Percentiles rank a stretch among this genome's conserved stretches.
Evolutionary conservation across 768 basidiomycete genomes (phyloP).

Genomic region (Clitopilus passeckerianus): DNA sequence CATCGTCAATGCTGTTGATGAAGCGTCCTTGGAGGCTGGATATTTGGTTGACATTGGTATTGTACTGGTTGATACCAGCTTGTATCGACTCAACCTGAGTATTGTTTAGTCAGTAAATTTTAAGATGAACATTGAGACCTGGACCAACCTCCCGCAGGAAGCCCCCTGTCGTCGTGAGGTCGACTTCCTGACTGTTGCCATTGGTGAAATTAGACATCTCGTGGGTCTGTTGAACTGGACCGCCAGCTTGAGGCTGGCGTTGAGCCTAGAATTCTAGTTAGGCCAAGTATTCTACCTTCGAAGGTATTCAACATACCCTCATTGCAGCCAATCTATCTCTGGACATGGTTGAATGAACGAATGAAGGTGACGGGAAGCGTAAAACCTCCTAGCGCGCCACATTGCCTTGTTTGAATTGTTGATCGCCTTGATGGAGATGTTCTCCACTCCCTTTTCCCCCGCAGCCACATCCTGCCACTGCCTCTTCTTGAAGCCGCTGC

Average conservation of each 20-base stretch:
- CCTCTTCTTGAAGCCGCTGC: background rate
- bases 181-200: conserved; percentile 12
- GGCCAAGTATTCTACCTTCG: background rate
- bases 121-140: background rate
- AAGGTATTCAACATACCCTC: conserved; percentile 19
- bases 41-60: conserved; percentile 31
- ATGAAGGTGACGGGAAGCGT: background rate
- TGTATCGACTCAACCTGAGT: conserved; percentile 36
- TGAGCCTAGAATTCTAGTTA: conserved; percentile 20
- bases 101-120: background rate
- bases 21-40: conserved; percentile 30
- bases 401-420: background rate
- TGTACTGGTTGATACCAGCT: conserved; percentile 31
- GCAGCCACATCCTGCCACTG: background rate
- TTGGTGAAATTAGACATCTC: conserved; percentile 23
- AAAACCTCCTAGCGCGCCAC: background rate
- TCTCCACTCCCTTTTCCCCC: background rate
- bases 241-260: conserved; percentile 17
- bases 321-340: conserved; percentile 34
- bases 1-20: conserved; percentile 29
- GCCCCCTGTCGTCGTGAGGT: conserved; percentile 12
- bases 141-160: conserved; percentile 31
- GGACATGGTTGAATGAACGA: conserved; percentile 16
- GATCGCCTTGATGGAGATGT: background rate
- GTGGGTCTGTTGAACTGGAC: conserved; percentile 11